Conservation (phyloP, 305 asterid genomes). For the Fraxinus ornus region DNA sequence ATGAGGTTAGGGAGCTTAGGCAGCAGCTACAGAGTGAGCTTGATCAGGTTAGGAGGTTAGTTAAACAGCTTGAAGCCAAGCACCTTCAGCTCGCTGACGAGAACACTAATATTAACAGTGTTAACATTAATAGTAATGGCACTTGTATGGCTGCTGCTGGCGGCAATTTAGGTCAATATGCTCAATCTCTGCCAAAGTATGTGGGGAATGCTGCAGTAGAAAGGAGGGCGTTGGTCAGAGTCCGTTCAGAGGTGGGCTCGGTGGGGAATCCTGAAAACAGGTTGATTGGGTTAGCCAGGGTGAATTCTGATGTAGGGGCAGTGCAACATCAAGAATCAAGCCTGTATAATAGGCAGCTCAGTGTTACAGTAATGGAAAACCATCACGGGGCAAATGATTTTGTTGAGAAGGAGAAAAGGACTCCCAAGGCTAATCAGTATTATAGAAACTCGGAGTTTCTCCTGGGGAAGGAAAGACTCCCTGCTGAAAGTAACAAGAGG, state of each 20-base stretch:
- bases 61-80: slow-evolving; percentile 28
- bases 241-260: slow-evolving; percentile 7
- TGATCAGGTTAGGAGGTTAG: slow-evolving; percentile 19
- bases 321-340: slow-evolving; percentile 4
- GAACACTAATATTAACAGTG: slow-evolving; percentile 1
- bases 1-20: slow-evolving; percentile 22
- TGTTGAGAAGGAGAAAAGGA: slow-evolving; percentile 35
- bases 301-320: slow-evolving; percentile 24
- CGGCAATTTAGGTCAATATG: slow-evolving; percentile 12
- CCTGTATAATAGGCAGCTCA: slow-evolving; percentile 19
- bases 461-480: slow-evolving; percentile 39
- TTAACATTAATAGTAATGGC: slow-evolving; percentile 13
- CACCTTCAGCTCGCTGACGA: slow-evolving; percentile 24
- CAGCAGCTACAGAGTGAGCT: slow-evolving; percentile 29
- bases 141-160: background rate
- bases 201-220: slow-evolving; percentile 14
- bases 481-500: slow-evolving; percentile 32
- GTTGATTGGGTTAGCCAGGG: slow-evolving; percentile 4
- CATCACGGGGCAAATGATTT: slow-evolving; percentile 21
- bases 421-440: slow-evolving; percentile 35
- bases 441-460: slow-evolving; percentile 30
- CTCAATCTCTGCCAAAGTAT: background rate
- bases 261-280: background rate
- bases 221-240: slow-evolving; percentile 24
- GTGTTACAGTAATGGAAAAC: slow-evolving; percentile 23